Evolutionary conservation across 371 early-diverging fungal genomes (phyloP).

Genomic region (Mucor mucedo): DNA sequence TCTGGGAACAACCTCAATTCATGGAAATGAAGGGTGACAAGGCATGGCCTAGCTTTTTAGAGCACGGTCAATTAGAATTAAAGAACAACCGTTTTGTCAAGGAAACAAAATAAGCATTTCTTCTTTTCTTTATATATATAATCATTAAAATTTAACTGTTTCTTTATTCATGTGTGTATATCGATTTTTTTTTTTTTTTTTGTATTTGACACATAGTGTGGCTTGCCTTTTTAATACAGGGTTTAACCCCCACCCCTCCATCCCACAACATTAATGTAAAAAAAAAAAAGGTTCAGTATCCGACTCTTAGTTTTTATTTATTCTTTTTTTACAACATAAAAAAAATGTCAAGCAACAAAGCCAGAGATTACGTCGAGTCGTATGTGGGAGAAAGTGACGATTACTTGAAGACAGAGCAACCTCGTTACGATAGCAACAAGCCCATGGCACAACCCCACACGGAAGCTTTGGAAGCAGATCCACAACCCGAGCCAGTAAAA

Average conservation of each 20-base stretch:
- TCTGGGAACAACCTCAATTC: constrained; percentile 56
- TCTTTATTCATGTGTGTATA: no score
- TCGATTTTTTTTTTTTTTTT: no score
- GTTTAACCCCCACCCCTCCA: no score
- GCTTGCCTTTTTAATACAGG: no score
- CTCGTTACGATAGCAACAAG: constrained; percentile 46
- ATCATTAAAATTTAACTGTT: no score
- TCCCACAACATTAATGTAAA: not conserved
- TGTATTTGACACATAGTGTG: no score
- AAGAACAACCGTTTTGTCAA: constrained; percentile 50
- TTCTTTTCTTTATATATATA: not conserved
- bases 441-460: constrained; percentile 25
- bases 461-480: constrained; percentile 12
- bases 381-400: constrained; percentile 40
- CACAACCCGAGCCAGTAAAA: not conserved
- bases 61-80: constrained; percentile 52
- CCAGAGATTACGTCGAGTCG: constrained; percentile 51
- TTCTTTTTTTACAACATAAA: constrained; percentile 5
- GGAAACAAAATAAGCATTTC: constrained; percentile 9
- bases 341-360: constrained; percentile 32
- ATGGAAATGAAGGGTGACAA: constrained; percentile 47
- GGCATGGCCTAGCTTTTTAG: constrained; percentile 52
- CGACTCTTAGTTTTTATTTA: not conserved
- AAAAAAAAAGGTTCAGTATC: not conserved
- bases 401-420: constrained; percentile 41